A percentile compares a stretch with the other conserved stretches of the same genome.
These are phyloP conservation scores for Dorcoceras hygrometricum DNA, from an alignment of 257 asterid genomes.

Conservation along the genomic window DNA sequence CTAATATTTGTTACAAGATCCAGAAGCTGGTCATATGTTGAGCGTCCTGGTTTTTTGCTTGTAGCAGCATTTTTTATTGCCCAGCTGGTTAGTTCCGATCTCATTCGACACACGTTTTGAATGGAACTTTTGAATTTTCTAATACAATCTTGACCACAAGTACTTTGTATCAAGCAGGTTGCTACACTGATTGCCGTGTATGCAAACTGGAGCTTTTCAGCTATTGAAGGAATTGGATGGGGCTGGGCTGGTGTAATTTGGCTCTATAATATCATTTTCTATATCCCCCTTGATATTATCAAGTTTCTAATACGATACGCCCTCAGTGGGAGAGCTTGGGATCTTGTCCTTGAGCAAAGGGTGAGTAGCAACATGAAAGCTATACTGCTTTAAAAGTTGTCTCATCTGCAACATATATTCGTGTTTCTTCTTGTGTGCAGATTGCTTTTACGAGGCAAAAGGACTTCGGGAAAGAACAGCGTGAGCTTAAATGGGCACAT, in stretches of 20 bases:
- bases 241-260: slow-evolving; percentile 35
- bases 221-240: slow-evolving; percentile 33
- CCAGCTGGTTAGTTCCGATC: slow-evolving; percentile 22
- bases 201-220: slow-evolving; percentile 31
- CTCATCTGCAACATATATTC: too few relatives aligned
- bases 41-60: slow-evolving; percentile 32
- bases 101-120: not conserved
- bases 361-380: slow-evolving; percentile 2
- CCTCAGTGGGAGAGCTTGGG: slow-evolving; percentile 33
- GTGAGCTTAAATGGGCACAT: slow-evolving; percentile 33
- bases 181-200: slow-evolving; percentile 32
- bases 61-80: slow-evolving; percentile 27
- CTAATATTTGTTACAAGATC: slow-evolving; percentile 32
- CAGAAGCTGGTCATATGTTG: slow-evolving; percentile 30
- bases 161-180: slow-evolving; percentile 19
- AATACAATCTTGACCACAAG: slow-evolving; percentile 7
- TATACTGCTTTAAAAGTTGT: not conserved
- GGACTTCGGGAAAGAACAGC: slow-evolving; percentile 34
- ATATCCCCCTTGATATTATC: slow-evolving; percentile 29
- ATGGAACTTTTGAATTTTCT: not conserved
- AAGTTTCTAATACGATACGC: slow-evolving; percentile 27
- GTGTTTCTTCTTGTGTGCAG: slow-evolving; percentile 10
- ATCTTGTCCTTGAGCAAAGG: slow-evolving; percentile 30
- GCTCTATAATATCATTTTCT: slow-evolving; percentile 27
- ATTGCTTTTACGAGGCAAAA: slow-evolving; percentile 32